Conservation (phyloP, 2,329 filamentous ascomycete species). For the Fusarium verticillioides region DNA sequence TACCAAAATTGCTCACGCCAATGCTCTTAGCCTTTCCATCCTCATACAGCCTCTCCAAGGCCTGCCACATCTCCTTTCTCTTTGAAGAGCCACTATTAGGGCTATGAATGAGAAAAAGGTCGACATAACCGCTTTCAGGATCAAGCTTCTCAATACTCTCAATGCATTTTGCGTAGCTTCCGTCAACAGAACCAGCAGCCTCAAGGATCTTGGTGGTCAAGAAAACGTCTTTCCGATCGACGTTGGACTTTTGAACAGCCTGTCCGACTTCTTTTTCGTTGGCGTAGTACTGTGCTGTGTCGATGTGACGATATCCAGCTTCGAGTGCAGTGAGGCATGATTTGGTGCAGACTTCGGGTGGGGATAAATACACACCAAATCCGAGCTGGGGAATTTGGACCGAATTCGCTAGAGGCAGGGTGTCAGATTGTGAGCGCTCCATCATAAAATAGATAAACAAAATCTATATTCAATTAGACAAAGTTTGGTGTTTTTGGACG, state of each 20-base stretch:
- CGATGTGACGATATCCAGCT: conserved; percentile 67
- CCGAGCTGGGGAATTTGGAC: conserved; percentile 70
- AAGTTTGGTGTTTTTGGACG: neutral
- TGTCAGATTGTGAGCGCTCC: conserved; percentile 31
- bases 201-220: conserved; percentile 64
- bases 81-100: conserved; percentile 64
- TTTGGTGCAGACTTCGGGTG: conserved; percentile 61
- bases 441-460: neutral
- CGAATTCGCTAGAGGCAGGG: conserved; percentile 39
- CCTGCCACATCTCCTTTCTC: conserved; percentile 73
- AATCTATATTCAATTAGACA: too few species aligned
- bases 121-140: conserved; percentile 68
- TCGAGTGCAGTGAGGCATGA: conserved; percentile 67
- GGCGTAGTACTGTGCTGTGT: conserved; percentile 53
- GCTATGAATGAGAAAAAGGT: conserved; percentile 76
- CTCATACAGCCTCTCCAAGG: conserved; percentile 69
- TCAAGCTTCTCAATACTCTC: conserved; percentile 72
- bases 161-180: conserved; percentile 68
- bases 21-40: conserved; percentile 72
- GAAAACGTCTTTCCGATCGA: conserved; percentile 60
- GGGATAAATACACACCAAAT: conserved; percentile 75
- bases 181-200: conserved; percentile 60
- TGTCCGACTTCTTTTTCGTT: conserved; percentile 60
- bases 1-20: conserved; percentile 78
- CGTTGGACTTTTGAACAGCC: conserved; percentile 57